These are phyloP conservation scores for Pinus albicaulis DNA, from an alignment of 75 land plant species.

Conservation along the genomic window DNA sequence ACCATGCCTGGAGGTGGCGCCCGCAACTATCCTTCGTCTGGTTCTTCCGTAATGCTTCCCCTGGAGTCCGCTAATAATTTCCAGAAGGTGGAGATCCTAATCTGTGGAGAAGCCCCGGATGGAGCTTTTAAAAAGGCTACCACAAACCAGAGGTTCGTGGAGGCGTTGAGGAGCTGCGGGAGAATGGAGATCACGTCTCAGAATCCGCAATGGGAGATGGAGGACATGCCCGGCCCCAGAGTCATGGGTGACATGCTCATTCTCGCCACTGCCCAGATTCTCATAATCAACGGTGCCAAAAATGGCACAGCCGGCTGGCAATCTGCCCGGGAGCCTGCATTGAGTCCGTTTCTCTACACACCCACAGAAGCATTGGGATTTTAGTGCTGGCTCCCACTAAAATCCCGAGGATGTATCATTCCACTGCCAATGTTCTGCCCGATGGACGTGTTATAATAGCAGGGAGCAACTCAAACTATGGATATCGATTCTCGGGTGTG, in stretches of 20 bases:
- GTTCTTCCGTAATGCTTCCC: slow-evolving; percentile 31
- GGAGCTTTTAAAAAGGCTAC: slow-evolving; percentile 20
- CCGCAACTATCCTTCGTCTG: slow-evolving; percentile 39
- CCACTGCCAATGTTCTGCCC: slow-evolving; percentile 43
- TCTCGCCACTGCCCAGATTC: slow-evolving; percentile 57
- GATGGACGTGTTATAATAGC: slow-evolving; percentile 58
- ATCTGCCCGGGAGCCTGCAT: slow-evolving; percentile 31
- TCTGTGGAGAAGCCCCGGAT: slow-evolving; percentile 71
- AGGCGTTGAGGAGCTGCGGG: slow-evolving; percentile 46
- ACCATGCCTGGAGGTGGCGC: slow-evolving; percentile 28
- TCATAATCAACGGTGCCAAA: slow-evolving; percentile 67
- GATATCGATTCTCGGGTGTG: slow-evolving; percentile 40
- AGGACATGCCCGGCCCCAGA: slow-evolving; percentile 58
- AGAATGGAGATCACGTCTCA: slow-evolving; percentile 51
- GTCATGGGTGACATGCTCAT: slow-evolving; percentile 80
- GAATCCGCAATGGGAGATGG: slow-evolving; percentile 58
- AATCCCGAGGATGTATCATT: slow-evolving; percentile 62
- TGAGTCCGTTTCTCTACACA: slow-evolving; percentile 51
- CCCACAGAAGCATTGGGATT: slow-evolving; percentile 1
- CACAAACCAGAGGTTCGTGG: slow-evolving; percentile 8
- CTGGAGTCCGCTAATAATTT: slow-evolving; percentile 5
- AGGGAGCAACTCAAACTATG: slow-evolving; percentile 57
- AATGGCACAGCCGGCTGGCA: slow-evolving; percentile 72
- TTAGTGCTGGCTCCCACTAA: slow-evolving; percentile 21
- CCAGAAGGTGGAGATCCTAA: slow-evolving; percentile 33